These are phyloP conservation scores for Sporopachydermia quercuum DNA, from an alignment of 805 yeast genomes.

Conservation along the genomic window DNA sequence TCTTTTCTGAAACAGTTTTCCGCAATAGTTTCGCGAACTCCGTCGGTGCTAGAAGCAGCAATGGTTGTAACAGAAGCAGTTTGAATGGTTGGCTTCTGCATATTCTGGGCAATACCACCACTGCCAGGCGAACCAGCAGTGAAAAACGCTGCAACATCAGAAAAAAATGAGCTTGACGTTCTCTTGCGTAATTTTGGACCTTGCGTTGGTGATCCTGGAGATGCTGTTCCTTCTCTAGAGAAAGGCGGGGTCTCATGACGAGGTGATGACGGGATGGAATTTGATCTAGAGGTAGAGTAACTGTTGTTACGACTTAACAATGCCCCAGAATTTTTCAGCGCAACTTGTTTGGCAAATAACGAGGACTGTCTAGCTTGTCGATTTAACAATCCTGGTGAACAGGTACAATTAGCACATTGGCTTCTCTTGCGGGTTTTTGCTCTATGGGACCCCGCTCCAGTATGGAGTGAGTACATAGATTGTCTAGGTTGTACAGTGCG, in stretches of 20 bases:
- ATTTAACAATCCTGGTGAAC: constrained; percentile 70
- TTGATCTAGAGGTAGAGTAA: not conserved
- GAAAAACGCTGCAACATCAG: not conserved
- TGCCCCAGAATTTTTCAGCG: constrained; percentile 1
- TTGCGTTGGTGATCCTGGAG: not conserved
- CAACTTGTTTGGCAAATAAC: constrained; percentile 27
- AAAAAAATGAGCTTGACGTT: not conserved
- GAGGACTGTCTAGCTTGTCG: constrained; percentile 50
- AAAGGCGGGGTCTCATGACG: not conserved
- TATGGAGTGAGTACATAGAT: not conserved
- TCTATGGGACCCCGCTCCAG: not conserved
- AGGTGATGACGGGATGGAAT: not conserved
- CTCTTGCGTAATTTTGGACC: not conserved
- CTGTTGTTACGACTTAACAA: not conserved
- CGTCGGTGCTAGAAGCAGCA: constrained; percentile 7
- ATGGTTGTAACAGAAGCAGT: constrained; percentile 7
- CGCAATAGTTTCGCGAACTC: not conserved
- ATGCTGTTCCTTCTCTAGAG: too few relatives aligned
- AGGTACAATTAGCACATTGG: constrained; percentile 60
- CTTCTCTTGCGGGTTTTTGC: not conserved
- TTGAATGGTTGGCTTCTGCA: constrained; percentile 7
- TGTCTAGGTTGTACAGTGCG: not conserved
- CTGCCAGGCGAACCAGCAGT: not conserved
- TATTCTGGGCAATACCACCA: too few relatives aligned
- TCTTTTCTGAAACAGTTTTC: constrained; percentile 19